phyloP scores from a whole-genome alignment of 2,329 filamentous ascomycete genomes.

The Dryadomyces quercivorus region DNA sequence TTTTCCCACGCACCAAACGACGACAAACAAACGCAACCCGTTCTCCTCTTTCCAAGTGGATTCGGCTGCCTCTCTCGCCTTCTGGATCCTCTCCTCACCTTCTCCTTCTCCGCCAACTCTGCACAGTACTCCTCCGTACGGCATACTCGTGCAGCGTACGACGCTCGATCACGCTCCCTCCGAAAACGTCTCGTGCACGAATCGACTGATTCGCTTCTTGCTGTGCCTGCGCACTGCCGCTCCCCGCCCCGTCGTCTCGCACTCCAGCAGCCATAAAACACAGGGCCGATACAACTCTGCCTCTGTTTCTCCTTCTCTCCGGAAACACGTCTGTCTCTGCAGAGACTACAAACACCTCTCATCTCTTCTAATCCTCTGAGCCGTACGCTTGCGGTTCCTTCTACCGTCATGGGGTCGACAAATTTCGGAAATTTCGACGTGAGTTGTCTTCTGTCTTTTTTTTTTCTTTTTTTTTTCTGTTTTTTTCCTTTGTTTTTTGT shows the following conservation, averaged over 20 bases:
- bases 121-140: too few relatives aligned
- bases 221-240: not conserved
- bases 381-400: constrained; percentile 6
- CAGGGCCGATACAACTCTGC: not conserved
- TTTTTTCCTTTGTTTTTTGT: too few relatives aligned
- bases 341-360: not conserved
- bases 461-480: not conserved
- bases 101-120: too few relatives aligned
- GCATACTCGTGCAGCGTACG: too few relatives aligned
- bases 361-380: not conserved
- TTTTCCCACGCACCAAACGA: too few relatives aligned
- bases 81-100: too few relatives aligned
- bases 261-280: not conserved
- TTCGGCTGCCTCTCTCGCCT: too few relatives aligned
- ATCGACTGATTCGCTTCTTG: not conserved
- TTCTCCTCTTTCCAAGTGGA: too few relatives aligned
- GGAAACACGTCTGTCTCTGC: not conserved
- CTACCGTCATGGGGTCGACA: constrained; percentile 40
- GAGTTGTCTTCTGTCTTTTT: too few relatives aligned
- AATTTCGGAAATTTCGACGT: constrained; percentile 51
- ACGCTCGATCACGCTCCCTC: not conserved
- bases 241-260: not conserved
- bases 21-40: too few relatives aligned
- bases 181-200: not conserved
- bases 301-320: not conserved